Evolutionary conservation across 202 grass and related monocot species (phyloP), one percentile per base, ranked within the genome.

Genomic region (Hordeum pubiflorum): DNA sequence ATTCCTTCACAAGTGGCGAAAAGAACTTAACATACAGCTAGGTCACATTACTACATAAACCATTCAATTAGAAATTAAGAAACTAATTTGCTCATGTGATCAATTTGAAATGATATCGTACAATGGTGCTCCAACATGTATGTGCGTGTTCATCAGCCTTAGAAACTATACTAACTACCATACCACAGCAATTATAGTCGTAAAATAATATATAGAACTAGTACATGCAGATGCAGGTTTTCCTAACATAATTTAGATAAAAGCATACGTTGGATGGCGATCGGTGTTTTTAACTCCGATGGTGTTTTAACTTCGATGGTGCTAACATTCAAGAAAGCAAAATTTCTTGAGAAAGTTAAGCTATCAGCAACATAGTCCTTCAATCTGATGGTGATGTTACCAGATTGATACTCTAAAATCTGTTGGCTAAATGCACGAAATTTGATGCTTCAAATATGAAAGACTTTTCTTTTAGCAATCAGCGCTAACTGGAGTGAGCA

Each of bases 291-390:
- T 32, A 79, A 79, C 12, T 50, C 22, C 6, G 2, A 64, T 2
- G 11, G 60, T 31, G 68, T 32, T 29, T 29, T 29, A 79, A 79
- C 11, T 50, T 33, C 10, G 1, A 64, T 2, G 11, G 59, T 38
- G 67, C 79, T 87, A 50, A 50, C 58, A 79, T 60, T 68, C 59
- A 59, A 83, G 20, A 58, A 59, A 79, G 80, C 37, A 22, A 10
- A 29, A 17, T 59, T 15, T 68, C 14, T 83, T 74, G 75, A 79
- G 59, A 79, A 78, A 57, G 43, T 50, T 74, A 29, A 38, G 20
- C 74, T 74, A 50, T 73, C 56, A 81, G 21, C 29, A 10, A 54
- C 57, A 13, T 78, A 27, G 52, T 26, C 58, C 66, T 31, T 83
- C 58, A 58, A 57, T 9, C 24, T 57, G 22, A 69, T 72, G 31